These are phyloP conservation scores for Ustilago shanxiensis DNA, from an alignment of 1,284 basidiomycete genomes.

Conservation along the genomic window DNA sequence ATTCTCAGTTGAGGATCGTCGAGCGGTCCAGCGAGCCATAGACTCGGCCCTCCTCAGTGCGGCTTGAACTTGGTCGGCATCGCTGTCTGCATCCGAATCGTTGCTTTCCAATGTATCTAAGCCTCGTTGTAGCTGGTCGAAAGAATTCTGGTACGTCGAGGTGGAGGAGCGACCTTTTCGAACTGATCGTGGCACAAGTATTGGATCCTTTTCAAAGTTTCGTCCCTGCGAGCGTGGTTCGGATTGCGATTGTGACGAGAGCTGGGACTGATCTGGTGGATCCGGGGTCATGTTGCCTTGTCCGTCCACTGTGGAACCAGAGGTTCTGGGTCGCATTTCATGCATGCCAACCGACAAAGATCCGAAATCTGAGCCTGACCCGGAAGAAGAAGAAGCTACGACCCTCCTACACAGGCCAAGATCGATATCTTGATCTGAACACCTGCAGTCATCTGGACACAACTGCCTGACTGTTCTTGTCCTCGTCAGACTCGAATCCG, in stretches of 20 bases:
- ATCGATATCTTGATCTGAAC: constrained; percentile 52
- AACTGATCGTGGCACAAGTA: constrained; percentile 27
- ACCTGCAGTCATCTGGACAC: constrained; percentile 49
- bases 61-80: constrained; percentile 22
- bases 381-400: constrained; percentile 32
- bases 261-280: constrained; percentile 13
- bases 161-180: constrained; percentile 16
- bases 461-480: constrained; percentile 8
- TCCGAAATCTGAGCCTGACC: constrained; percentile 29
- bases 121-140: constrained; percentile 33
- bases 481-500: constrained; percentile 11
- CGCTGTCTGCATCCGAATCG: constrained; percentile 39
- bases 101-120: constrained; percentile 26
- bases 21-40: constrained; percentile 43
- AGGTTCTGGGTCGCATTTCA: constrained; percentile 9
- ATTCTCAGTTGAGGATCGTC: constrained; percentile 10
- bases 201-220: constrained; percentile 38
- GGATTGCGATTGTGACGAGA: constrained; percentile 20
- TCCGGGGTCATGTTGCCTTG: not conserved
- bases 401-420: constrained; percentile 42
- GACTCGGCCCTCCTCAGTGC: constrained; percentile 33
- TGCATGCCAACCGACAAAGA: constrained; percentile 38
- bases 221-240: constrained; percentile 32
- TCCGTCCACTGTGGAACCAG: not conserved
- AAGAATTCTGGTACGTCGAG: constrained; percentile 33